Evolutionary conservation across 371 early-diverging fungal species (phyloP), one percentile per base, ranked within the genome.

Genomic region (Encephalitozoon cuniculi): DNA sequence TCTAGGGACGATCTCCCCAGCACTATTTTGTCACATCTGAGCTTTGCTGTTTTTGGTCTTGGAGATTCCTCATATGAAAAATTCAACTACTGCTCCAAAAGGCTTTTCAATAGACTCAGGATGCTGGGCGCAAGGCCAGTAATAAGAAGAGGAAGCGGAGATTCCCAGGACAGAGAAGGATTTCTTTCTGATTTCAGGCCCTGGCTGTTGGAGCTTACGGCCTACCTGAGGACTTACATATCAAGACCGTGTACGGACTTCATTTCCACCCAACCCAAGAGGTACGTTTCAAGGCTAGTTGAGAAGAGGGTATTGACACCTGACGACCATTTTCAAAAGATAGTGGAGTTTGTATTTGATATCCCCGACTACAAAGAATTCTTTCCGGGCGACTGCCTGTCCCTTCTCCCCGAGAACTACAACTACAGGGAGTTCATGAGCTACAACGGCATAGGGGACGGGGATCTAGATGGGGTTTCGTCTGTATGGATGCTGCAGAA

Each of bases 111-210:
- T 68, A 86, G 95, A 59, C 82, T 97, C 65, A 68, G 86, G 71
- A 92, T 93, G 73, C 86, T 96, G 15, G 99, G 97, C 28, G 96
- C 91, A 0, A 79, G 72, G 28, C 84, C 90, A 39, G 43, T 96
- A 6, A 73, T 88, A 15, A 82, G 83, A 5, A 87, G 91, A 65
- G 94, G 92, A 1, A 91, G 92, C 76, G 94, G 94, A 41, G 95
- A 98, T 81, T 94, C 94, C 81, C 95, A 95, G 83, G 95, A 97
- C 82, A 90, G 90, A 77, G 83, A 92, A 64, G 98, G 98, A 88
- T 88, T 86, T 69, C 40, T 74, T 25, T 67, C 39, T 9, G 78
- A 69, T 73, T 54, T 75, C 34, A 49, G 34, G 26, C 49, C 51
- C 8, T 69, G 67, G 65, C 23, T 55, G 5, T 40, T 55, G 55